Conservation (phyloP, 2,329 filamentous ascomycete genomes). For the Fusarium citri region DNA sequence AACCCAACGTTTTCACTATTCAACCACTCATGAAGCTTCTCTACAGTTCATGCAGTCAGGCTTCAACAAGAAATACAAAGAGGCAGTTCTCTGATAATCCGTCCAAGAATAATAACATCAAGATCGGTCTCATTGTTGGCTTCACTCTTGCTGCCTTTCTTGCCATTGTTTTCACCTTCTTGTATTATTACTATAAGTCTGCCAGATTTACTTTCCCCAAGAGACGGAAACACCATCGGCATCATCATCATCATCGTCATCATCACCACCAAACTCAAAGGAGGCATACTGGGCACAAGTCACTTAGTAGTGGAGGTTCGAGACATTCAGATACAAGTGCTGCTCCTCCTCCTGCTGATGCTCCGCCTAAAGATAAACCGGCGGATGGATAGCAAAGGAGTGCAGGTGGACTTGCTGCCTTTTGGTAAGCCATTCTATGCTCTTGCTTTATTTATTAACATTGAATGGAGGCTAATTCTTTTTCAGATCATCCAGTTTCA, state of each 20-base stretch:
- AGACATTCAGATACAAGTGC: conserved; percentile 44
- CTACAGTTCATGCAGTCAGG: neutral
- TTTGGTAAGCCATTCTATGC: neutral
- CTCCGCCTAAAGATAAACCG: conserved; percentile 29
- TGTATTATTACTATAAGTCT: conserved; percentile 55
- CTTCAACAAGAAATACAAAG: conserved; percentile 5
- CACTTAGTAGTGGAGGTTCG: conserved; percentile 50
- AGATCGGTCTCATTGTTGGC: conserved; percentile 58
- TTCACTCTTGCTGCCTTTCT: conserved; percentile 56
- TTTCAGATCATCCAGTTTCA: conserved; percentile 6
- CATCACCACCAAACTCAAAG: conserved; percentile 15
- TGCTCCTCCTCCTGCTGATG: conserved; percentile 26
- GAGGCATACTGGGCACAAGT: conserved; percentile 41
- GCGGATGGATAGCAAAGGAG: conserved; percentile 24
- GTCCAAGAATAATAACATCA: conserved; percentile 53
- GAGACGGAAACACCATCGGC: conserved; percentile 32
- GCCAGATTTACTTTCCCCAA: conserved; percentile 51
- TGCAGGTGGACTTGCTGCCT: neutral
- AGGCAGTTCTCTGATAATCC: conserved; percentile 46
- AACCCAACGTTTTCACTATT: neutral
- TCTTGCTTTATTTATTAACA: neutral
- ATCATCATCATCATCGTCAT: neutral
- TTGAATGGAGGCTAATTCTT: neutral
- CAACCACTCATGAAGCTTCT: conserved; percentile 21
- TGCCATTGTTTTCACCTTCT: conserved; percentile 51